Conservation (phyloP, 2,329 filamentous ascomycete genomes). For the Ramularia collo-cygni region DNA sequence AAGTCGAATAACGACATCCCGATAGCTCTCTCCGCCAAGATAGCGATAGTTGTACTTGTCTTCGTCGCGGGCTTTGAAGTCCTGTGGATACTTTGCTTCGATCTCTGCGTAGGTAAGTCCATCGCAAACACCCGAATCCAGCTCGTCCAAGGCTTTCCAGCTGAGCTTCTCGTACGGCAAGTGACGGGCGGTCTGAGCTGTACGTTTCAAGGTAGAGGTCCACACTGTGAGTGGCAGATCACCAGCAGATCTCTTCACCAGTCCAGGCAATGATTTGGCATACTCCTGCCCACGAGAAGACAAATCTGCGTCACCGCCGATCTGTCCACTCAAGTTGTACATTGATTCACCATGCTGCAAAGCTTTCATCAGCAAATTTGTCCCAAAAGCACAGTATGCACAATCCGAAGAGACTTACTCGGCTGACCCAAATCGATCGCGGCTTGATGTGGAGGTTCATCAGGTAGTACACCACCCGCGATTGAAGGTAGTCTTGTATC, state of each 20-base stretch:
- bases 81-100: slow-evolving; percentile 81
- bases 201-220: slow-evolving; percentile 73
- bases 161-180: slow-evolving; percentile 91
- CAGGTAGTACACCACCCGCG: slow-evolving; percentile 92
- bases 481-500: slow-evolving; percentile 94
- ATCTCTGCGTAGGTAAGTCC: slow-evolving; percentile 95
- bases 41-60: slow-evolving; percentile 99
- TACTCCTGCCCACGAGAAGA: slow-evolving; percentile 84
- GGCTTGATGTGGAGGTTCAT: slow-evolving; percentile 98
- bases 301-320: slow-evolving; percentile 84
- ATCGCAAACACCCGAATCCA: slow-evolving; percentile 94
- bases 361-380: slow-evolving; percentile 6
- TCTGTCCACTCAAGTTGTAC: slow-evolving; percentile 84
- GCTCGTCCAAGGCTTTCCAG: slow-evolving; percentile 97
- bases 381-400: neutral
- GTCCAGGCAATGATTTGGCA: slow-evolving; percentile 71
- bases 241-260: slow-evolving; percentile 79
- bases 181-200: slow-evolving; percentile 83
- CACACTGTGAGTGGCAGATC: slow-evolving; percentile 66
- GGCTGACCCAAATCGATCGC: slow-evolving; percentile 90
- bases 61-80: slow-evolving; percentile 90
- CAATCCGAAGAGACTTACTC: slow-evolving; percentile 38
- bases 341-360: slow-evolving; percentile 82
- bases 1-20: slow-evolving; percentile 92
- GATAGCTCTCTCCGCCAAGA: slow-evolving; percentile 89